Percentiles rank a stretch among this genome's conserved stretches.
These are phyloP conservation scores for Lachnellula cervina DNA, from an alignment of 2,329 filamentous ascomycete species.

Conservation along the genomic window DNA sequence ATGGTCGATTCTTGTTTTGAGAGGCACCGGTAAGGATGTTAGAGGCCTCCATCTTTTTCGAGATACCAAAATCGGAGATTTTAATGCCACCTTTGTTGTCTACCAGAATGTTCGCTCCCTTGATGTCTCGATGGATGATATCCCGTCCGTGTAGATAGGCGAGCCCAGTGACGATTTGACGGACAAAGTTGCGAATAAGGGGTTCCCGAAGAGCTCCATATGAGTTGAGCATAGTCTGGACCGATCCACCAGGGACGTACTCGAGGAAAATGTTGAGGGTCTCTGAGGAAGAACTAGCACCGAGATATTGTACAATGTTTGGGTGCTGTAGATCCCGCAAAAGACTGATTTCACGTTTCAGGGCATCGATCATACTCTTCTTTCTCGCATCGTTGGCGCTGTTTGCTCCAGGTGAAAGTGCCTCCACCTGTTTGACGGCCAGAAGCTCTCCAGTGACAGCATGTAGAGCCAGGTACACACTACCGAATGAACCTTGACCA, in stretches of 20 bases:
- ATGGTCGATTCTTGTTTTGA: constrained; percentile 66
- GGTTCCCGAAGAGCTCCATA: constrained; percentile 94
- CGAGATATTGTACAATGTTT: constrained; percentile 97
- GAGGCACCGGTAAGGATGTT: constrained; percentile 69
- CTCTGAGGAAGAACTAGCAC: constrained; percentile 84
- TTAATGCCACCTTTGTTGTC: constrained; percentile 99
- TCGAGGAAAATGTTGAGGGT: constrained; percentile 99
- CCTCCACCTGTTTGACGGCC: constrained; percentile 96
- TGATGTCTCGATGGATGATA: constrained; percentile 98
- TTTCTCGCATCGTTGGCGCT: constrained; percentile 84
- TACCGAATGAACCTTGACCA: constrained; percentile 93
- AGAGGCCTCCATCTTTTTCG: constrained; percentile 91
- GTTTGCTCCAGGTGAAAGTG: constrained; percentile 71
- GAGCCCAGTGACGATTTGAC: constrained; percentile 88
- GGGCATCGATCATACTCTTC: constrained; percentile 95
- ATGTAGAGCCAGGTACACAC: constrained; percentile 90
- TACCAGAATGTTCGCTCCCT: constrained; percentile 96
- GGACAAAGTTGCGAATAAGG: constrained; percentile 91
- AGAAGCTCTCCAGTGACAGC: constrained; percentile 95
- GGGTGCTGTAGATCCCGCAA: constrained; percentile 90
- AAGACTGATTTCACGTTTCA: constrained; percentile 94
- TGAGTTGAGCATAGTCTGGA: constrained; percentile 97
- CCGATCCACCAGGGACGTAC: constrained; percentile 94
- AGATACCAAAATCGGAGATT: constrained; percentile 98
- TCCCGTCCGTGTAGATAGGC: constrained; percentile 91